Percentiles rank a stretch among this genome's conserved stretches.
These are phyloP conservation scores for Suhomyces ambrosiae DNA, from an alignment of 1,139 yeast species.

Conservation along the genomic window DNA sequence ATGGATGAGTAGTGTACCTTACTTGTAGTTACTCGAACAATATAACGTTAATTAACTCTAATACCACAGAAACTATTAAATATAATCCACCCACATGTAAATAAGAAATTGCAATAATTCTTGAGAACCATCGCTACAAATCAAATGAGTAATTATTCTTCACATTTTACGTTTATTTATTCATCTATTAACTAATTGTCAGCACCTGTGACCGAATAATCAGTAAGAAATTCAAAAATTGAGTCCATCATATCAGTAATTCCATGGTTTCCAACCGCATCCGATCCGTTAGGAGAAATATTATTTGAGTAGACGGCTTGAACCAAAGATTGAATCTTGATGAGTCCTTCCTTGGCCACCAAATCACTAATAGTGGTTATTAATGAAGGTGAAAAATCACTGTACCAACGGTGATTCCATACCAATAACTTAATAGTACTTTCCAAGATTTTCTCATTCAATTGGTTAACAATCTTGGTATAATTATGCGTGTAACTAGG, in stretches of 20 bases:
- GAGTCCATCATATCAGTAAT: conserved; percentile 62
- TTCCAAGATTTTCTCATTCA: conserved; percentile 67
- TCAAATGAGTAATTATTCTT: no score
- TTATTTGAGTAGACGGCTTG: conserved; percentile 61
- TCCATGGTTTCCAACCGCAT: conserved; percentile 52
- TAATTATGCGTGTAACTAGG: conserved; percentile 30
- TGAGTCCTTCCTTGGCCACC: conserved; percentile 74
- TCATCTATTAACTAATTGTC: conserved; percentile 31
- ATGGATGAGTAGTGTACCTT: no score
- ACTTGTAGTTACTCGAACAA: no score
- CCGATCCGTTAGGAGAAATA: conserved; percentile 15
- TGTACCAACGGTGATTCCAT: conserved; percentile 98
- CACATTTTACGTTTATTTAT: background rate
- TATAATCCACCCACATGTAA: no score
- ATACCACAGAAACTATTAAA: no score
- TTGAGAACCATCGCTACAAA: no score
- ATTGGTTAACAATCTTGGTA: conserved; percentile 47
- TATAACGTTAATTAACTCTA: no score
- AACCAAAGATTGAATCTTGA: conserved; percentile 75
- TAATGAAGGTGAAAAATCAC: conserved; percentile 78
- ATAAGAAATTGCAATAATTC: no score
- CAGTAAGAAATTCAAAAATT: conserved; percentile 50
- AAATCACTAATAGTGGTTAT: conserved; percentile 57
- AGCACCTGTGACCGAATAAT: conserved; percentile 45
- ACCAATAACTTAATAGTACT: conserved; percentile 75